Evolutionary conservation across 2,329 filamentous ascomycete genomes (phyloP).

Genomic region (Fusarium liriodendri): DNA sequence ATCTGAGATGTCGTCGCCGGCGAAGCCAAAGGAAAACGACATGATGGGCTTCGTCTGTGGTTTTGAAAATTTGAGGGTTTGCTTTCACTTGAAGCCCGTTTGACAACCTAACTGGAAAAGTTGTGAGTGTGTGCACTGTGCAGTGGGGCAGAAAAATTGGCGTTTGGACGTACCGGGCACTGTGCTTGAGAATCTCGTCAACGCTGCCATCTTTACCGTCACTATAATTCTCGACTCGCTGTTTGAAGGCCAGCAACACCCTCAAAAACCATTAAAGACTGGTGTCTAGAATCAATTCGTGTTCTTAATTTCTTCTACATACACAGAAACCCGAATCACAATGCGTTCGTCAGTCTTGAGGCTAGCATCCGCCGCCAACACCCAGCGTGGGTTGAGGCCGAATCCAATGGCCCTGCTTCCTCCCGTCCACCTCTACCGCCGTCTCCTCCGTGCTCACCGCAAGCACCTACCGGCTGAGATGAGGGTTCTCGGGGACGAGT

Average conservation of each 20-base stretch:
- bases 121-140: slow-evolving; percentile 43
- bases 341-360: slow-evolving; percentile 45
- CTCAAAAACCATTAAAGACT: background rate
- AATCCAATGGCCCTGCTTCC: slow-evolving; percentile 78
- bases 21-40: slow-evolving; percentile 71
- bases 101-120: slow-evolving; percentile 26
- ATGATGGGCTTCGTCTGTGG: slow-evolving; percentile 38
- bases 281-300: background rate
- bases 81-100: slow-evolving; percentile 2
- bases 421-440: slow-evolving; percentile 88
- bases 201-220: slow-evolving; percentile 20
- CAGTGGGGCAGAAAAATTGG: slow-evolving; percentile 34
- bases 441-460: slow-evolving; percentile 87
- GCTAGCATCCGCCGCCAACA: slow-evolving; percentile 52
- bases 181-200: slow-evolving; percentile 34
- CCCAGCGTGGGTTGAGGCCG: slow-evolving; percentile 50
- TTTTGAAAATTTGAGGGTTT: slow-evolving; percentile 1
- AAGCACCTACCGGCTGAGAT: slow-evolving; percentile 78
- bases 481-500: slow-evolving; percentile 89
- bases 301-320: background rate
- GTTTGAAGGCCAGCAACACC: background rate
- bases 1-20: slow-evolving; percentile 71
- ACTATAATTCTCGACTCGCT: slow-evolving; percentile 7
- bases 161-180: slow-evolving; percentile 23
- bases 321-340: background rate